Percentiles rank a stretch among this genome's conserved stretches.
Evolutionary conservation across 306 rosid genomes (phyloP).

Genomic region (Vicia sativa): DNA sequence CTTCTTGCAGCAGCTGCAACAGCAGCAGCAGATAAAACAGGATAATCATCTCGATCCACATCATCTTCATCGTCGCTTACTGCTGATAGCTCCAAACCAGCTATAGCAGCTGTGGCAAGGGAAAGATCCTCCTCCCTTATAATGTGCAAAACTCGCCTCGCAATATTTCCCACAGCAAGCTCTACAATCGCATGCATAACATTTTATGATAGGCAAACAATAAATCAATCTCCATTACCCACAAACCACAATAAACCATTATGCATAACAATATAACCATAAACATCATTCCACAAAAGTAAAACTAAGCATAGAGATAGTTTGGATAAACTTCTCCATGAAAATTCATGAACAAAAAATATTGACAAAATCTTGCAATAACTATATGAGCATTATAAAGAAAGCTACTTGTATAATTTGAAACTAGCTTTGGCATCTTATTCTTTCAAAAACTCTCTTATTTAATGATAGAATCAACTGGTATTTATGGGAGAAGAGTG

Average conservation of each 20-base stretch:
- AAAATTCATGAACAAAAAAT: not conserved
- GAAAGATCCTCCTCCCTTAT: slow-evolving; percentile 95
- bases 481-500: not conserved
- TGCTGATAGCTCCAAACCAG: slow-evolving; percentile 69
- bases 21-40: slow-evolving; percentile 81
- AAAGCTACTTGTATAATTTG: not conserved
- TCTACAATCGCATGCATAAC: slow-evolving; percentile 58
- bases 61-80: slow-evolving; percentile 94
- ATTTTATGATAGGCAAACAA: slow-evolving; percentile 35
- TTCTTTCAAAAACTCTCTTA: not conserved
- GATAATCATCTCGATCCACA: slow-evolving; percentile 61
- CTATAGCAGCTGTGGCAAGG: slow-evolving; percentile 80
- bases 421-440: slow-evolving; percentile 8
- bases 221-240: slow-evolving; percentile 19
- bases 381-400: slow-evolving; percentile 1
- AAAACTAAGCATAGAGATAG: slow-evolving; percentile 1
- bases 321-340: slow-evolving; percentile 2
- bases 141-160: slow-evolving; percentile 93
- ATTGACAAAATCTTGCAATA: not conserved
- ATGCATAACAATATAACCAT: not conserved
- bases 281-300: slow-evolving; percentile 27
- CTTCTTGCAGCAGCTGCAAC: slow-evolving; percentile 98
- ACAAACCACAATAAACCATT: slow-evolving; percentile 6
- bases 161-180: slow-evolving; percentile 97
- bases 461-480: slow-evolving; percentile 6